Evolutionary conservation across 2,329 filamentous ascomycete species (phyloP).

Genomic region (Macroventuria anomochaeta): DNA sequence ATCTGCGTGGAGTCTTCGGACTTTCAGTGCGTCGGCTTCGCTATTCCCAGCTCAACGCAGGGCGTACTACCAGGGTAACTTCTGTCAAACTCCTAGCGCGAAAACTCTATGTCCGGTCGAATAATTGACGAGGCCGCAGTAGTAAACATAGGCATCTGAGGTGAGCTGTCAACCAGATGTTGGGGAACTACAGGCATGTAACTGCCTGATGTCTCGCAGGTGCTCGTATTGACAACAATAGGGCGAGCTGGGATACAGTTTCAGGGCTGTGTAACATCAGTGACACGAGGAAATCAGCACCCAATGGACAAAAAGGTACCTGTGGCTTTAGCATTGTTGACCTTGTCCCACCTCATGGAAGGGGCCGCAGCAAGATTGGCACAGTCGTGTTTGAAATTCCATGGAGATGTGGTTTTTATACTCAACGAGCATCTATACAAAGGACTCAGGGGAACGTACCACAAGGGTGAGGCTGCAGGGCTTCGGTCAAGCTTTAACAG

Average conservation of each 20-base stretch:
- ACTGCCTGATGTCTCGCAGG: constrained; percentile 7
- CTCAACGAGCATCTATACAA: background rate
- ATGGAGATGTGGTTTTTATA: background rate
- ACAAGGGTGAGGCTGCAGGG: background rate
- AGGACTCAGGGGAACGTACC: background rate
- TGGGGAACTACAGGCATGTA: background rate
- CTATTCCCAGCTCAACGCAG: constrained; percentile 1
- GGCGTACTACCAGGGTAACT: background rate
- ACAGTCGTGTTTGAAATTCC: background rate
- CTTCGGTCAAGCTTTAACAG: background rate
- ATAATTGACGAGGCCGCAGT: background rate
- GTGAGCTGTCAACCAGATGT: constrained; percentile 2
- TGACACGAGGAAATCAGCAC: background rate
- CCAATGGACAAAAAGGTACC: background rate
- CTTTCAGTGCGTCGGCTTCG: constrained; percentile 10
- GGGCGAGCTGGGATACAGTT: background rate
- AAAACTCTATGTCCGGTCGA: background rate
- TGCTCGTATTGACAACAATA: background rate
- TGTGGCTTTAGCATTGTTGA: background rate
- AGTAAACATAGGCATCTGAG: background rate
- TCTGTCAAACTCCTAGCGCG: constrained; percentile 6
- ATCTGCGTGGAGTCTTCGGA: constrained; percentile 3
- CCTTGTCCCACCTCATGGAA: background rate
- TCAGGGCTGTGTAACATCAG: background rate
- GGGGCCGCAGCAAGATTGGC: background rate